Conservation (phyloP, 2,329 filamentous ascomycete genomes). For the Aspergillus niger region DNA sequence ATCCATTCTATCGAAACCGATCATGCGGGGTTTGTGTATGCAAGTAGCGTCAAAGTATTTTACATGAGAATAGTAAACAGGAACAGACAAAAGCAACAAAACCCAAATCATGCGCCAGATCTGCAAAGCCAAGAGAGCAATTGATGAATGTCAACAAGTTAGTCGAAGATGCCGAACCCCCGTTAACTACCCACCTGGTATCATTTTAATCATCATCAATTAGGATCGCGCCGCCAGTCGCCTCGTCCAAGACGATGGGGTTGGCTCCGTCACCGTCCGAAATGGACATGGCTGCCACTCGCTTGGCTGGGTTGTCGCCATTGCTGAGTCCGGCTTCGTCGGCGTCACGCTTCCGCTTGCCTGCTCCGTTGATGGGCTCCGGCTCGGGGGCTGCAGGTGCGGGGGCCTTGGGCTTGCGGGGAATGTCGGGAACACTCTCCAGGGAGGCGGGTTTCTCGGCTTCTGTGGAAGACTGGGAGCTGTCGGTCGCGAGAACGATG, state of each 20-base stretch:
- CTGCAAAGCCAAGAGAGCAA: neutral
- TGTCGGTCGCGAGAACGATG: conserved; percentile 40
- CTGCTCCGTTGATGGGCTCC: conserved; percentile 34
- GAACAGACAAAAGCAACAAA: neutral
- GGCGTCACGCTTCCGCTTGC: conserved; percentile 50
- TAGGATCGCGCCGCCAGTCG: conserved; percentile 63
- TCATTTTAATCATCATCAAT: conserved; percentile 56
- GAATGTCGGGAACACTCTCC: conserved; percentile 48
- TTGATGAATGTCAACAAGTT: neutral
- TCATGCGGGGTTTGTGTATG: neutral
- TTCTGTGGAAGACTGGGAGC: neutral
- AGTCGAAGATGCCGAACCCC: neutral
- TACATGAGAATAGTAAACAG: neutral
- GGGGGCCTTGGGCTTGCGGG: conserved; percentile 47
- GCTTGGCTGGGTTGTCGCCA: conserved; percentile 46
- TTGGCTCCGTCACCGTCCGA: conserved; percentile 46
- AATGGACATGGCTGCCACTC: conserved; percentile 35
- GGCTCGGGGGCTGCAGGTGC: conserved; percentile 31
- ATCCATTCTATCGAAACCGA: neutral
- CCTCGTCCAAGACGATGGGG: conserved; percentile 51
- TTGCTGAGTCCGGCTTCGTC: conserved; percentile 43
- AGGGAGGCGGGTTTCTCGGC: conserved; percentile 45
- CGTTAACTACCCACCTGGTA: neutral
- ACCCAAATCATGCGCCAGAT: neutral
- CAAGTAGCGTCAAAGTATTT: neutral